Evolutionary conservation across 768 basidiomycete species (phyloP).

Genomic region (Naganishia randhawae): DNA sequence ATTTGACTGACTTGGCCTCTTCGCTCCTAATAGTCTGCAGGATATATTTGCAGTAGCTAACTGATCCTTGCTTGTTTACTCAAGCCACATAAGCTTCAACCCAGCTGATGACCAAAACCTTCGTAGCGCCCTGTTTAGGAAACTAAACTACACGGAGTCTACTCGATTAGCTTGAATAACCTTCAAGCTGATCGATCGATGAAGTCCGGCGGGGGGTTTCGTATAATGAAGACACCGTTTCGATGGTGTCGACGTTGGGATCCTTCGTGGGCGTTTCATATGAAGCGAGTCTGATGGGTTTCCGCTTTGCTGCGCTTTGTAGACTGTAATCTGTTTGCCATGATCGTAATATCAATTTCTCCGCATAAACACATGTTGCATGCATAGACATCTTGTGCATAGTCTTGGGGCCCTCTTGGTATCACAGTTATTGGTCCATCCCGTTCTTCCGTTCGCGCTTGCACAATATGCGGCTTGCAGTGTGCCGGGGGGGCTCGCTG

Average conservation of each 20-base stretch:
- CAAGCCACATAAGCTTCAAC: constrained; percentile 34
- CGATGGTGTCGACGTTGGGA: constrained; percentile 23
- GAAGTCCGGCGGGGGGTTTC: constrained; percentile 28
- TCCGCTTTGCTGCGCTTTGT: constrained; percentile 14
- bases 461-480: too few relatives aligned
- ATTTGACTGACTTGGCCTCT: constrained; percentile 8
- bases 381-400: too few relatives aligned
- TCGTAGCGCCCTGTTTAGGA: constrained; percentile 28
- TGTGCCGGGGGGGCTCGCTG: too few relatives aligned
- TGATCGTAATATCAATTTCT: neutral
- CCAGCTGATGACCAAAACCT: constrained; percentile 35
- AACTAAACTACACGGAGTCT: constrained; percentile 29
- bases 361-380: too few relatives aligned
- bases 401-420: too few relatives aligned
- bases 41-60: constrained; percentile 36
- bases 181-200: constrained; percentile 27
- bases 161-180: constrained; percentile 14
- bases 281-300: constrained; percentile 34
- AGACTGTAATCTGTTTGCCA: neutral
- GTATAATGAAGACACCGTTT: constrained; percentile 21
- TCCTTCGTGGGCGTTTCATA: constrained; percentile 30
- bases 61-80: constrained; percentile 35
- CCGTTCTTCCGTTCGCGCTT: too few relatives aligned
- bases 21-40: constrained; percentile 32
- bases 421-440: too few relatives aligned